A percentile compares a stretch with the other conserved stretches of the same genome.
Conservation (phyloP, 2,329 filamentous ascomycete species). For the Curvularia lunata region DNA sequence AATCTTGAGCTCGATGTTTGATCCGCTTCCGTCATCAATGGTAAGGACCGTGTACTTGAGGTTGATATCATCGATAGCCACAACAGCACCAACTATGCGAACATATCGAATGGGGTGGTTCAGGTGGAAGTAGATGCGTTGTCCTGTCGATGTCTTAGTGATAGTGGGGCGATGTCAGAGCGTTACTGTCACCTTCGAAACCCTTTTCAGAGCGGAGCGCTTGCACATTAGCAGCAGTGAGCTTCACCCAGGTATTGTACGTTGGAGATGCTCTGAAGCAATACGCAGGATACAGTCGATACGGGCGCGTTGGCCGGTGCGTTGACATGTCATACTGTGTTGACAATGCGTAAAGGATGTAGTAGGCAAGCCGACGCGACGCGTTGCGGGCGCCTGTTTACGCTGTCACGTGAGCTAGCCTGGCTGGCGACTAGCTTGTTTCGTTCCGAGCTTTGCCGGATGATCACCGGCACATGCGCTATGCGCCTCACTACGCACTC, state of each 20-base stretch:
- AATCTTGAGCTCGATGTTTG: slow-evolving; percentile 63
- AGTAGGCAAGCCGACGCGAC: slow-evolving; percentile 25
- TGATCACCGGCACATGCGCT: slow-evolving; percentile 31
- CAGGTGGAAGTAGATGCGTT: slow-evolving; percentile 62
- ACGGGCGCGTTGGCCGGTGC: slow-evolving; percentile 29
- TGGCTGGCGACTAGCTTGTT: slow-evolving; percentile 5
- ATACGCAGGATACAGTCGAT: slow-evolving; percentile 61
- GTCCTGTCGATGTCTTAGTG: slow-evolving; percentile 48
- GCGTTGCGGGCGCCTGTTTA: slow-evolving; percentile 12
- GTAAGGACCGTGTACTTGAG: slow-evolving; percentile 56
- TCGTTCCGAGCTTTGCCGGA: slow-evolving; percentile 10
- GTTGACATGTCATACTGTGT: slow-evolving; percentile 43
- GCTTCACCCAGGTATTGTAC: slow-evolving; percentile 67
- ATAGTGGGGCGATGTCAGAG: not conserved
- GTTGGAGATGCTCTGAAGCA: slow-evolving; percentile 67
- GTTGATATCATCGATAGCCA: slow-evolving; percentile 53
- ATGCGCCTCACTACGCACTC: slow-evolving; percentile 25
- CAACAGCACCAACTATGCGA: slow-evolving; percentile 53
- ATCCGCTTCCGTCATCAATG: slow-evolving; percentile 67
- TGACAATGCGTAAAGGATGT: slow-evolving; percentile 21
- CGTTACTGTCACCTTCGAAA: slow-evolving; percentile 56
- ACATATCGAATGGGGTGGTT: slow-evolving; percentile 61
- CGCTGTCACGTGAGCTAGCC: slow-evolving; percentile 14
- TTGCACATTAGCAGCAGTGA: slow-evolving; percentile 63
- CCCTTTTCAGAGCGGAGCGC: slow-evolving; percentile 55